These are phyloP conservation scores for Aspergillus sp. DNA, from an alignment of 2,329 filamentous ascomycete species.

Conservation along the genomic window DNA sequence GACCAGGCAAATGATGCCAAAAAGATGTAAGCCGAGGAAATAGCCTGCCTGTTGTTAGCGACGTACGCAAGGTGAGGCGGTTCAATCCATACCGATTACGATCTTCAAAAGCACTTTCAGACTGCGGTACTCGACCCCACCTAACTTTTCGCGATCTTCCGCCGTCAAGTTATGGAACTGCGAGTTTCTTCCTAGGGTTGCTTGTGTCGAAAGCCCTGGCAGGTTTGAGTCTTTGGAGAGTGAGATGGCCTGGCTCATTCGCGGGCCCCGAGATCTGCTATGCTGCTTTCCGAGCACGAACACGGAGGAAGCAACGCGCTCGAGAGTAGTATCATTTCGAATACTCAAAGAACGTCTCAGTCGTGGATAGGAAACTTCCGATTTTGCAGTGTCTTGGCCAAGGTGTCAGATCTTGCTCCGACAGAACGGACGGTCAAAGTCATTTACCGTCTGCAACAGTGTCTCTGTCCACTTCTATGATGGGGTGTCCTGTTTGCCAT, in stretches of 20 bases:
- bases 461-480: slow-evolving; percentile 24
- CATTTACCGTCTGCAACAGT: slow-evolving; percentile 11
- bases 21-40: slow-evolving; percentile 46
- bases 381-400: slow-evolving; percentile 9
- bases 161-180: slow-evolving; percentile 45
- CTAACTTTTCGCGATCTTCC: slow-evolving; percentile 46
- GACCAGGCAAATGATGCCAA: slow-evolving; percentile 51
- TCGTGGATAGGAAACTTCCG: not conserved
- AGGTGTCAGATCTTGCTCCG: slow-evolving; percentile 1
- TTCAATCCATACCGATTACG: slow-evolving; percentile 33
- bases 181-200: slow-evolving; percentile 49
- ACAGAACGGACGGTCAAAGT: not conserved
- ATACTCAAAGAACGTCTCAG: not conserved
- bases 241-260: slow-evolving; percentile 13
- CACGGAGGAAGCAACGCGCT: slow-evolving; percentile 10
- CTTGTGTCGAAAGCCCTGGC: slow-evolving; percentile 43
- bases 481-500: slow-evolving; percentile 20
- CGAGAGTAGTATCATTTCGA: slow-evolving; percentile 3
- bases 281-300: slow-evolving; percentile 11
- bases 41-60: slow-evolving; percentile 35
- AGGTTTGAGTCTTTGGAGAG: slow-evolving; percentile 29
- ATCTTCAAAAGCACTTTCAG: slow-evolving; percentile 52
- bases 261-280: slow-evolving; percentile 11
- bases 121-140: slow-evolving; percentile 54
- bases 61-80: not conserved